Base-by-base conservation (phyloP, 257 asterid species). In the Schizonepeta tenuifolia region DNA sequence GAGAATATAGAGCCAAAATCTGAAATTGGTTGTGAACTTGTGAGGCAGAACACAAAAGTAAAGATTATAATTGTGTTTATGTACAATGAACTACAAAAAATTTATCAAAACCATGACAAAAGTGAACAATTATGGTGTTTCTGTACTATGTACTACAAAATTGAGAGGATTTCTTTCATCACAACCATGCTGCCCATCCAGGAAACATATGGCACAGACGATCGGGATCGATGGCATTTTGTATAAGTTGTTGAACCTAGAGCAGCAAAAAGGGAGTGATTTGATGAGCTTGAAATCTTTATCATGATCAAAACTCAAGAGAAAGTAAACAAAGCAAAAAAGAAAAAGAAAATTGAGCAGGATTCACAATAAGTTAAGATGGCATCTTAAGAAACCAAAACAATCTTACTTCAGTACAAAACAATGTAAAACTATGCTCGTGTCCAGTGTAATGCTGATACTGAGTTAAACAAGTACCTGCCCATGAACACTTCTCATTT, bases 171-270 rank as follows among this genome's bases (percentile, higher is more conserved):
- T 26, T 4, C 49, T 65, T 26, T 31, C 12, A 40, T 71, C 93
- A 94, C 84, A 94, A 33, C 99, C 99, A 94, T 10, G 97, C 89
- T 69, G 93, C 99, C 99, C 99, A 94, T 75, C 99, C 99, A 71
- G 99, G 97, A 86, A 87, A 94, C 96, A 94, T 86, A 70, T 94
- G 87, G 86, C 95, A 88, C 86, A 94, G 68, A 1, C 96, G 96
- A 67, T 94, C 99, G 4, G 99, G 90, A 77, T 94, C 99, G 15
- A 86, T 88, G 18, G 99, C 97, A 55, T 94, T 96, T 63, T 94
- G 99, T 78, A 94, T 79, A 31, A 94, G 96, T 78, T 91, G 99
- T 82, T 94, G 99, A 82, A 94, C 99, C 99, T 94, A 69, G 80
- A 56, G 17, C 63, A 57, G 20, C 9, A 12, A 26, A 57, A 14